These are phyloP conservation scores for Pythium guiyangense DNA, from an alignment of 352 stramenopile genomes.

Conservation along the genomic window DNA sequence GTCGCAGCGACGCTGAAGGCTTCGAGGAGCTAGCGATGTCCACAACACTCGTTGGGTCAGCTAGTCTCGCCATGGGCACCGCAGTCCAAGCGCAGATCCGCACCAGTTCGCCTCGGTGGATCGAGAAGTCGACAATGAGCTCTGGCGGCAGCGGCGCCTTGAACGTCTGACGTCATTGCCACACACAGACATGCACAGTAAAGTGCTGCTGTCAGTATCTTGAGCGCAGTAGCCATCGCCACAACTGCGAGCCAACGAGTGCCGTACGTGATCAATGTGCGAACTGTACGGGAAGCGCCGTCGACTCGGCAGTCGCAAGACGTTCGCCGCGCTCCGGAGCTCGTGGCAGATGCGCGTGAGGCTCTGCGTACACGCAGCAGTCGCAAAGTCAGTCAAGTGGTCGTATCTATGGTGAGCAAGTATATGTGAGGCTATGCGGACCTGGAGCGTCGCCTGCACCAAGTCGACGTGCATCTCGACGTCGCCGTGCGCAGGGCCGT, in stretches of 20 bases:
- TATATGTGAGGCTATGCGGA: not conserved
- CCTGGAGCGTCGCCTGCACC: slow-evolving; percentile 40
- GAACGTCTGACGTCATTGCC: slow-evolving; percentile 35
- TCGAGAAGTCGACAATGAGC: slow-evolving; percentile 80
- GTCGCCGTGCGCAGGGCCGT: slow-evolving; percentile 37
- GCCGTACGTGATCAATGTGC: slow-evolving; percentile 68
- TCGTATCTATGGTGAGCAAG: too few relatives aligned
- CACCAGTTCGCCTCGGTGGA: slow-evolving; percentile 77
- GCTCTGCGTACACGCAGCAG: slow-evolving; percentile 18
- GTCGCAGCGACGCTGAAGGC: slow-evolving; percentile 55
- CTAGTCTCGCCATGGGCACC: too few relatives aligned
- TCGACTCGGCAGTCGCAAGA: slow-evolving; percentile 65
- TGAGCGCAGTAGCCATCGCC: not conserved
- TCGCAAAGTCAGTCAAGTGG: not conserved
- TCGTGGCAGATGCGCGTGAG: slow-evolving; percentile 53
- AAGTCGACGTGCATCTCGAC: slow-evolving; percentile 54
- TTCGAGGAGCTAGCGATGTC: slow-evolving; percentile 51
- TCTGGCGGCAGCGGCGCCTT: slow-evolving; percentile 64
- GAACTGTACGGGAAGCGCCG: slow-evolving; percentile 79
- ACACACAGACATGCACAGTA: not conserved
- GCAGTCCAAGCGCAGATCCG: not conserved
- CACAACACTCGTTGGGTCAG: not conserved
- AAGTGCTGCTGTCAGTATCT: not conserved
- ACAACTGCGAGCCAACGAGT: not conserved
- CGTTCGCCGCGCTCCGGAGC: slow-evolving; percentile 63